Base-by-base conservation (phyloP, 164 flowering plant genomes). In the Tinospora cordifolia region DNA sequence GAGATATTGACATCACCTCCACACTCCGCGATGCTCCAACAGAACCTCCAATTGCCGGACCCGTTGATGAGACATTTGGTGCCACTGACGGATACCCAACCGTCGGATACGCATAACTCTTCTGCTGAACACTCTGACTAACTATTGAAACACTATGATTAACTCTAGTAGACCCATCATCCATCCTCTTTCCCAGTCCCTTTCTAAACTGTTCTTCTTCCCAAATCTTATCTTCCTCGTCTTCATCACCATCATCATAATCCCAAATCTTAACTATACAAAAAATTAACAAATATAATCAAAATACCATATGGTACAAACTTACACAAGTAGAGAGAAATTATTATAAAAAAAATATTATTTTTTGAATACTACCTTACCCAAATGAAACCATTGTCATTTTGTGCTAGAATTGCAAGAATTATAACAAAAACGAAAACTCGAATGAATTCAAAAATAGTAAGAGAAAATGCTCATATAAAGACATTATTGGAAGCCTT, bases 201-300 rank as follows among this genome's bases (percentile, higher is more conserved):
- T 95, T 95, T 76, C 93, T 84, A 36, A 86, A 82, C 79, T 95
- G 98, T 82, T 95, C 99, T 51, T 95, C 98, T 69, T 92, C 99
- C 99, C 99, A 95, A 49, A 79, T 84, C 79, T 84, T 88, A 63
- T 90, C 96, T 80, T 89, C 99, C 68, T 90, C 97, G 49, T 88
- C 96, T 36, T 90, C 88, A 30, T 85, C 89, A 58, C 83, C 88
- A 30, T 85, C 89, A 58, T 84, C 90, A 8, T 78, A 30, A 30
- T 30, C 36, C 36, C 36, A n/a, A n/a, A n/a, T n/a, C n/a, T n/a
- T n/a, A n/a, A n/a, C n/a, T n/a, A n/a, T n/a, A n/a, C n/a, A n/a
- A n/a, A n/a, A n/a, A n/a, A n/a, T n/a, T n/a, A n/a, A n/a, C n/a
- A n/a, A n/a, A n/a, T n/a, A n/a, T n/a, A n/a, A n/a, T n/a, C n/a